Evolutionary conservation across 306 rosid genomes (phyloP).

Genomic region (Begonia peltatifolia): DNA sequence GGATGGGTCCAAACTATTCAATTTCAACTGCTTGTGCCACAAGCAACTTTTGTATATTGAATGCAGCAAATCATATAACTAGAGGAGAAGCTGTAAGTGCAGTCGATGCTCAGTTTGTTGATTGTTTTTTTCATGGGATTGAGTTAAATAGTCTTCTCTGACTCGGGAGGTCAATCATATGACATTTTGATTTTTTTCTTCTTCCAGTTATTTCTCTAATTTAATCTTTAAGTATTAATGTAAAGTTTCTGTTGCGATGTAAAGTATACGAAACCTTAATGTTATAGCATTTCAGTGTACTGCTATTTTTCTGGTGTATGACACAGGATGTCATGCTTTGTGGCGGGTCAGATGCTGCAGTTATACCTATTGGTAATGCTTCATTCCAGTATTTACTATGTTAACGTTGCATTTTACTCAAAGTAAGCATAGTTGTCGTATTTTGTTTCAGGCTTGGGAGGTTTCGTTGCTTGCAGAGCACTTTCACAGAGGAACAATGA

Average conservation of each 20-base stretch:
- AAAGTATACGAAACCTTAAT: no score
- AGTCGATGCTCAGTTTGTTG: constrained; percentile 6
- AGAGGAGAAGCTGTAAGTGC: constrained; percentile 93
- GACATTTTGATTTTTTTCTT: no score
- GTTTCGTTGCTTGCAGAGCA: constrained; percentile 87
- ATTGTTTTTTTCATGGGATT: no score
- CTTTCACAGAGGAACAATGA: constrained; percentile 74
- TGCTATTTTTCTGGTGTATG: constrained; percentile 10
- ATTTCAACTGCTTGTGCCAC: constrained; percentile 98
- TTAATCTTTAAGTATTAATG: no score
- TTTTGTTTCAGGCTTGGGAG: constrained; percentile 70
- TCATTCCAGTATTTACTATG: constrained; percentile 5
- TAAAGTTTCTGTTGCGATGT: no score
- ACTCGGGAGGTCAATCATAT: no score
- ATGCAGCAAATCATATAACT: constrained; percentile 83
- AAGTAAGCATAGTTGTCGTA: not conserved
- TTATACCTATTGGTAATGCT: constrained; percentile 71
- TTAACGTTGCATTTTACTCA: not conserved
- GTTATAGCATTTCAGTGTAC: constrained; percentile 3
- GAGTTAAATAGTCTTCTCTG: no score
- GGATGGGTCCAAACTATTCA: constrained; percentile 99
- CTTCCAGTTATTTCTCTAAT: no score
- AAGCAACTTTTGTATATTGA: constrained; percentile 77
- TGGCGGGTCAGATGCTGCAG: constrained; percentile 84
- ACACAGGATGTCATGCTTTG: constrained; percentile 81